Evolutionary conservation across 169 alveolate genomes (phyloP).

Genomic region (Plasmodium chabaudi): DNA sequence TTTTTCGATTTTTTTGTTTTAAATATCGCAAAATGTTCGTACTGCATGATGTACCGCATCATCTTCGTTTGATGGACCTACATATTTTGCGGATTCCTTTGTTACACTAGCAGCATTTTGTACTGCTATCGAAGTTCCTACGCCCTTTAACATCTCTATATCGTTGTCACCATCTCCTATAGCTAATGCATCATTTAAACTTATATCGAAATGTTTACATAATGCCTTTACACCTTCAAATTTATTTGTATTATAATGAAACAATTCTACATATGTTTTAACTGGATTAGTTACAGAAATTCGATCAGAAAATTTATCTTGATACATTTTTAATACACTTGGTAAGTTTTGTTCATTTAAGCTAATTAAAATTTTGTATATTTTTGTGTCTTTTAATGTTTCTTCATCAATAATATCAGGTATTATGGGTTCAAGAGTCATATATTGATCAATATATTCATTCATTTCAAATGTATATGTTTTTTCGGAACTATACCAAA

Average conservation of each 20-base stretch:
- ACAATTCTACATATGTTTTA: conserved; percentile 78
- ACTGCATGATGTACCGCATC: conserved; percentile 75
- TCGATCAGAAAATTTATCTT: conserved; percentile 75
- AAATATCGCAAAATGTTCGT: conserved; percentile 70
- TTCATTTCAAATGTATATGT: conserved; percentile 66
- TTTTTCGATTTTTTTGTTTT: not conserved
- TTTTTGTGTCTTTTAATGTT: conserved; percentile 46
- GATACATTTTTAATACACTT: conserved; percentile 71
- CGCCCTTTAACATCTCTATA: conserved; percentile 80
- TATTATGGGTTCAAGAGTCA: conserved; percentile 12
- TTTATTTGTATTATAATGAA: conserved; percentile 80
- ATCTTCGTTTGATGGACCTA: conserved; percentile 78
- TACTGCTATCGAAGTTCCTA: conserved; percentile 82
- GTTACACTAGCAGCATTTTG: conserved; percentile 82
- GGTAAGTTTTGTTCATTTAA: conserved; percentile 74
- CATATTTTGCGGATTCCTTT: conserved; percentile 79
- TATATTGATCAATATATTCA: conserved; percentile 14
- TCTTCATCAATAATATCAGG: conserved; percentile 40
- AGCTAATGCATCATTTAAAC: conserved; percentile 79
- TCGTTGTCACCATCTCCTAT: conserved; percentile 90
- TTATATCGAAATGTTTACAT: conserved; percentile 75
- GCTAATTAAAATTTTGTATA: conserved; percentile 70
- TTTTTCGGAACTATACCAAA: conserved; percentile 73
- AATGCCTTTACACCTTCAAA: conserved; percentile 83
- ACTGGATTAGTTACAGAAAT: conserved; percentile 81